Evolutionary conservation across 2,329 filamentous ascomycete genomes (phyloP), one percentile per base, ranked within the genome.

Genomic region (Cytospora piceicola): DNA sequence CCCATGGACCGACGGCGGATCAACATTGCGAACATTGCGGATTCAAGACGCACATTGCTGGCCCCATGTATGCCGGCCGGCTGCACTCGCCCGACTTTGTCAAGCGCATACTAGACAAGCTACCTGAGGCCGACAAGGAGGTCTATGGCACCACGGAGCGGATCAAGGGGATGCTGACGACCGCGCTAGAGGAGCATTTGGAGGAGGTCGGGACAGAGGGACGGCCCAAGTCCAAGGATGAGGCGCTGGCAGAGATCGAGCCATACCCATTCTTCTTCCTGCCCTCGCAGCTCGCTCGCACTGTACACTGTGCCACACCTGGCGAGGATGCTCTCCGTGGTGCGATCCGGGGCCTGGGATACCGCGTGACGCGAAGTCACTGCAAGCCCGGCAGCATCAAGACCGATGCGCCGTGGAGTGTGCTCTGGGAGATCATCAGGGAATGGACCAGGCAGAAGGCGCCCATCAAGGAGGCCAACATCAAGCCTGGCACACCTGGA

Each of bases 41-140:
- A 11, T 88, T 85, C 73, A 94, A 90, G 75, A 96, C 90, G 78
- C 95, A 98, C 76, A 77, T 98, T 17, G 90, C 88, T 5, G 95
- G 95, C 1, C 95, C 95, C 0, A 98, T 99, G 94, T 99, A 94
- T 80, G 94, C 87, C 39, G 95, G 95, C 0, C 91, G 90, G 24
- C 81, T 99, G 11, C 95, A 99, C 77, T 93, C 93, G 54, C 84
- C 88, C 8, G 86, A 88, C 2, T 99, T 97, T 73, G 88, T 99
- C 68, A 85, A 91, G 73, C 86, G 86, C 64, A 88, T 99, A 29
- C 82, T 99, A 20, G 85, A 88, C 53, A 85, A 90, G 65, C 82
- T 97, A 11, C 88, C 92, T 0, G 78, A 82, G 4, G 85, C 88
- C 0, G 86, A 93, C 57, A 82, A 83, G 30, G 82, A 88, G 0